These are phyloP conservation scores for Phytophthora kernoviae DNA, from an alignment of 352 stramenopile genomes.

Conservation along the genomic window DNA sequence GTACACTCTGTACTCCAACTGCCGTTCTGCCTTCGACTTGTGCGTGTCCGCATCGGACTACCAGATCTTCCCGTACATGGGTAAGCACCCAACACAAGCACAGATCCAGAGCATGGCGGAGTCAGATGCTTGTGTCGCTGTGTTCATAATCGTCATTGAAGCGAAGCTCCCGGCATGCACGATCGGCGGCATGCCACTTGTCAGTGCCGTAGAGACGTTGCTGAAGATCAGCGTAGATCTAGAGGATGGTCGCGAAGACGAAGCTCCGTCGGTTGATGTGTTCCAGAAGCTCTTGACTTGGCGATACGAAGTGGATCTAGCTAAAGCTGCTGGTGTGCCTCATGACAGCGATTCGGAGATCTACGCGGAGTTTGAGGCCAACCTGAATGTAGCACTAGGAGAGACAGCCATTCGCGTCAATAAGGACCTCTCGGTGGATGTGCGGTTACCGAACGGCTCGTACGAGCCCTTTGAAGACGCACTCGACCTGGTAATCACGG, in stretches of 20 bases:
- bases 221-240: conserved; percentile 64
- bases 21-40: conserved; percentile 57
- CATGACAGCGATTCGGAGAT: conserved; percentile 50
- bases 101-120: conserved; percentile 60
- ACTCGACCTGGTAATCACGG: conserved; percentile 26
- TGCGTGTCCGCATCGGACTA: conserved; percentile 59
- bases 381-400: conserved; percentile 33
- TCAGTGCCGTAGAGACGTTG: conserved; percentile 56
- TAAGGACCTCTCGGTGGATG: conserved; percentile 31
- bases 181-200: conserved; percentile 53
- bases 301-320: conserved; percentile 56
- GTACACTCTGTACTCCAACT: conserved; percentile 62
- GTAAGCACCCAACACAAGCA: conserved; percentile 44
- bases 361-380: conserved; percentile 48
- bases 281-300: conserved; percentile 54
- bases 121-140: conserved; percentile 50
- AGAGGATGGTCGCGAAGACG: conserved; percentile 16
- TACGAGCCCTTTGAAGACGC: conserved; percentile 36
- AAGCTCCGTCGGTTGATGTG: conserved; percentile 27
- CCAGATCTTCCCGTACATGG: conserved; percentile 67
- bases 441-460: conserved; percentile 30
- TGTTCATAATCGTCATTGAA: conserved; percentile 62
- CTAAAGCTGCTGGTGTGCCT: conserved; percentile 38
- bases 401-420: conserved; percentile 42
- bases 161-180: conserved; percentile 56